Evolutionary conservation across 108 stramenopile genomes (phyloP).

Genomic region (Stephanodiscus triporus): DNA sequence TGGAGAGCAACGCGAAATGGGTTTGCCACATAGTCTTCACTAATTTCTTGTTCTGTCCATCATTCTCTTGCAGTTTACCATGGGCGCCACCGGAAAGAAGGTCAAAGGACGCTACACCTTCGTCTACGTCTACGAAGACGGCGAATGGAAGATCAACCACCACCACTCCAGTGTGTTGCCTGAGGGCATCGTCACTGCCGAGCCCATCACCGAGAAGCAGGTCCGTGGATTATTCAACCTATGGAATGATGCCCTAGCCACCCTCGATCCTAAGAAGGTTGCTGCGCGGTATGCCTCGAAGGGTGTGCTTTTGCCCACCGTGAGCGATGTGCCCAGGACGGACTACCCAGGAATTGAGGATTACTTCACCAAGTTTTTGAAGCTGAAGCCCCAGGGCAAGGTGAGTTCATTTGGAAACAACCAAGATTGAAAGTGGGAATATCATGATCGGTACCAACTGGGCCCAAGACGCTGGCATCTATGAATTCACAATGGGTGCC

Average conservation of each 20-base stretch:
- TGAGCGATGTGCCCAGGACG: conserved; percentile 35
- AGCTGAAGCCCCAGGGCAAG: conserved; percentile 39
- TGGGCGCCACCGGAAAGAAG: conserved; percentile 52
- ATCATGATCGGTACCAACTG: conserved; percentile 49
- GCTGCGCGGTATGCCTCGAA: conserved; percentile 32
- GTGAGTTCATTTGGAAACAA: conserved; percentile 1
- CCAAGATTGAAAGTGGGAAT: conserved; percentile 20
- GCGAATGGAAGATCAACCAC: conserved; percentile 70
- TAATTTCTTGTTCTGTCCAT: background rate
- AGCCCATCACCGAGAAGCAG: conserved; percentile 31
- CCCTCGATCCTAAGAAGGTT: conserved; percentile 35
- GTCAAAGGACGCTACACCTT: conserved; percentile 65
- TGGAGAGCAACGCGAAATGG: background rate
- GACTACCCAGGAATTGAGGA: conserved; percentile 33
- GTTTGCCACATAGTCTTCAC: background rate
- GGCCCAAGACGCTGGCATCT: conserved; percentile 59
- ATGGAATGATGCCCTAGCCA: conserved; percentile 55
- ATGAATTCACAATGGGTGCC: conserved; percentile 64
- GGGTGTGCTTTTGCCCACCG: conserved; percentile 43
- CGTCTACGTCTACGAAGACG: conserved; percentile 65
- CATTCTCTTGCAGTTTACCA: conserved; percentile 42
- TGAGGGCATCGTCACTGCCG: conserved; percentile 44
- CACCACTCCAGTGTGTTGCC: conserved; percentile 63
- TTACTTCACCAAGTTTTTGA: conserved; percentile 37
- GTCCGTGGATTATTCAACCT: conserved; percentile 46